phyloP scores from a whole-genome alignment of 305 asterid genomes.

The Striga hermonthica region DNA sequence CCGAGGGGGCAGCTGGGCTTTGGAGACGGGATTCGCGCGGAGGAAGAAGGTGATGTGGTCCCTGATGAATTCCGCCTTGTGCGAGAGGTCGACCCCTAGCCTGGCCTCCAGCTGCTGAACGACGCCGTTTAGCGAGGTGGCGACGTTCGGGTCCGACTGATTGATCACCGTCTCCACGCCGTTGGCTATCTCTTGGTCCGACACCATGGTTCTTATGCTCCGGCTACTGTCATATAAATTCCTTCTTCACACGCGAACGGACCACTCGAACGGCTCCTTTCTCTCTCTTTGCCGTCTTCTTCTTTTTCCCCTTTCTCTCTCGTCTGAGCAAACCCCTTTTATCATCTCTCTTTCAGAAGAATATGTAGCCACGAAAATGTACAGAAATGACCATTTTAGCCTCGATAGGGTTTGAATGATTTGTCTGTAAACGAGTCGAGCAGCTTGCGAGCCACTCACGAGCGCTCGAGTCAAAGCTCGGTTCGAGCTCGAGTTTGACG shows the following conservation, averaged over 20 bases:
- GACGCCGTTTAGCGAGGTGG: constrained; percentile 59
- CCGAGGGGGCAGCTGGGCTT: constrained; percentile 47
- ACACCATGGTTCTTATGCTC: constrained; percentile 40
- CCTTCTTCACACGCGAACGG: constrained; percentile 25
- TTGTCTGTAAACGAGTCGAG: no score
- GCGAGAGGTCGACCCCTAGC: constrained; percentile 65
- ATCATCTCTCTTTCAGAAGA: constrained; percentile 26
- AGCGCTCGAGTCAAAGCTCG: no score
- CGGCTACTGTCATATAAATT: constrained; percentile 29
- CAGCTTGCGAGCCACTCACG: no score
- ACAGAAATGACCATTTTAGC: constrained; percentile 28
- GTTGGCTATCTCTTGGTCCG: constrained; percentile 66
- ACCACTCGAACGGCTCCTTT: constrained; percentile 32
- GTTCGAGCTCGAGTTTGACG: no score
- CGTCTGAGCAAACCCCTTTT: not conserved
- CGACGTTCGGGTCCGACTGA: constrained; percentile 60
- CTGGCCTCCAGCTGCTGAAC: constrained; percentile 62
- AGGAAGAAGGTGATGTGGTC: constrained; percentile 56
- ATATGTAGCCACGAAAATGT: constrained; percentile 32
- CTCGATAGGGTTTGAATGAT: not conserved
- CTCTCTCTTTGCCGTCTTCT: constrained; percentile 32
- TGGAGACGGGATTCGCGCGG: constrained; percentile 46
- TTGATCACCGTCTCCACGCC: constrained; percentile 63
- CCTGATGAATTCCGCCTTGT: constrained; percentile 57
- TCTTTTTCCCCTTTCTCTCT: constrained; percentile 29